Percentiles rank a stretch among this genome's conserved stretches.
Conservation (phyloP, 768 basidiomycete species). For the Suillus subalutaceus region DNA sequence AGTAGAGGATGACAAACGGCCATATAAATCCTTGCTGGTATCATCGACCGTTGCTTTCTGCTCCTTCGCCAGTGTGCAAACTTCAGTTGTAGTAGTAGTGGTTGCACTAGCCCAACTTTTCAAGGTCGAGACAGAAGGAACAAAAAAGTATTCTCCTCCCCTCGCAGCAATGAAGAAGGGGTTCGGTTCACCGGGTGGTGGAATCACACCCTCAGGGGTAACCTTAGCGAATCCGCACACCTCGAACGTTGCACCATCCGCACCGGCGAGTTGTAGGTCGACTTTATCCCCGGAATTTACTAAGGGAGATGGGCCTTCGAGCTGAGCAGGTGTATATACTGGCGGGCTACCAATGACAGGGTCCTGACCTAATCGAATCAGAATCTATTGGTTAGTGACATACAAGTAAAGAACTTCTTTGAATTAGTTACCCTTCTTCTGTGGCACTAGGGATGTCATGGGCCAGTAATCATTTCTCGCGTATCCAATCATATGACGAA, state of each 20-base stretch:
- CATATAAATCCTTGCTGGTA: too few relatives aligned
- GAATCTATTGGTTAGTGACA: neutral
- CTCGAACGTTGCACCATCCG: neutral
- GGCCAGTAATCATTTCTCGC: too few relatives aligned
- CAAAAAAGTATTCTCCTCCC: neutral
- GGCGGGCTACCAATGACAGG: neutral
- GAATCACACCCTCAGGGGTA: neutral
- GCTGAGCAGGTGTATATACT: neutral
- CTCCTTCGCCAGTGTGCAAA: too few relatives aligned
- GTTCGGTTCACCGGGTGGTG: neutral
- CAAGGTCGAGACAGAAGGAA: constrained; percentile 1
- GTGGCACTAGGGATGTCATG: too few relatives aligned
- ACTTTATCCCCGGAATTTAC: neutral
- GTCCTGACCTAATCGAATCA: neutral
- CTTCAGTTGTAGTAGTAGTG: neutral
- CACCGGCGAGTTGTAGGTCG: neutral
- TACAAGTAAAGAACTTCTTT: too few relatives aligned
- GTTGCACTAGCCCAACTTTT: neutral
- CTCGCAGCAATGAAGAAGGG: neutral
- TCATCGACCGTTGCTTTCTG: too few relatives aligned
- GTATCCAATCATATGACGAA: too few relatives aligned
- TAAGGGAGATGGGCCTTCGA: neutral
- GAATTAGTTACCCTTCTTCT: too few relatives aligned
- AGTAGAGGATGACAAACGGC: too few relatives aligned
- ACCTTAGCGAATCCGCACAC: neutral